A percentile compares a stretch with the other conserved stretches of the same genome.
Evolutionary conservation across 2,329 filamentous ascomycete genomes (phyloP).

Genomic region (Aureobasidium musti): DNA sequence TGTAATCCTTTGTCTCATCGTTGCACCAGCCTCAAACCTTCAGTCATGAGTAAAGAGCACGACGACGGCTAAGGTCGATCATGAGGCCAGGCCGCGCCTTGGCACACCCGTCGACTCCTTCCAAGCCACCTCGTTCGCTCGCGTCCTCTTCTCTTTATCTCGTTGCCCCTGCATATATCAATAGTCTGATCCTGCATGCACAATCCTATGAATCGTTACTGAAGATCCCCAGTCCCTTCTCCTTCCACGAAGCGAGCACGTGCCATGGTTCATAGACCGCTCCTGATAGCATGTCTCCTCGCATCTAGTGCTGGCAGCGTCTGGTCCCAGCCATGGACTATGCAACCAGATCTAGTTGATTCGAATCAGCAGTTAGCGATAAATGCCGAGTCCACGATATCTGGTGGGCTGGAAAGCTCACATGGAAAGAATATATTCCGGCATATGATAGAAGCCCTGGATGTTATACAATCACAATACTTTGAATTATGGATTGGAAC

Average conservation of each 20-base stretch:
- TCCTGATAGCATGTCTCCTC: slow-evolving; percentile 1
- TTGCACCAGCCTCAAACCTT: background rate
- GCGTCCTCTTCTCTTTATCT: background rate
- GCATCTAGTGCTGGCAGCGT: slow-evolving; percentile 2
- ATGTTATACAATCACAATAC: slow-evolving; percentile 73
- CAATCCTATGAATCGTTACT: background rate
- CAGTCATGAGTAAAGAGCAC: background rate
- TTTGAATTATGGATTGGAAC: slow-evolving; percentile 76
- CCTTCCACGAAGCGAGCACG: background rate
- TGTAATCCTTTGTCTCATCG: background rate
- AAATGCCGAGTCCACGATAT: background rate
- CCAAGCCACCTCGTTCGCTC: slow-evolving; percentile 5
- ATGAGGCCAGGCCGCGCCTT: slow-evolving; percentile 24
- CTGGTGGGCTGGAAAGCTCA: background rate
- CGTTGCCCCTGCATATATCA: background rate
- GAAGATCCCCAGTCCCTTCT: background rate
- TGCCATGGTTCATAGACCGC: slow-evolving; percentile 9
- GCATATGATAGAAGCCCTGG: slow-evolving; percentile 56
- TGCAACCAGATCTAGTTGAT: background rate
- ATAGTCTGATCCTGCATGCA: slow-evolving; percentile 4
- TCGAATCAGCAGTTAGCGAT: background rate
- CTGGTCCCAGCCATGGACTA: slow-evolving; percentile 5
- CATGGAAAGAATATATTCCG: background rate
- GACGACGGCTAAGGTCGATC: slow-evolving; percentile 23
- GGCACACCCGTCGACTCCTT: slow-evolving; percentile 9